These are phyloP conservation scores for Leishmania amazonensis DNA, from an alignment of 208 protist species.

Conservation along the genomic window DNA sequence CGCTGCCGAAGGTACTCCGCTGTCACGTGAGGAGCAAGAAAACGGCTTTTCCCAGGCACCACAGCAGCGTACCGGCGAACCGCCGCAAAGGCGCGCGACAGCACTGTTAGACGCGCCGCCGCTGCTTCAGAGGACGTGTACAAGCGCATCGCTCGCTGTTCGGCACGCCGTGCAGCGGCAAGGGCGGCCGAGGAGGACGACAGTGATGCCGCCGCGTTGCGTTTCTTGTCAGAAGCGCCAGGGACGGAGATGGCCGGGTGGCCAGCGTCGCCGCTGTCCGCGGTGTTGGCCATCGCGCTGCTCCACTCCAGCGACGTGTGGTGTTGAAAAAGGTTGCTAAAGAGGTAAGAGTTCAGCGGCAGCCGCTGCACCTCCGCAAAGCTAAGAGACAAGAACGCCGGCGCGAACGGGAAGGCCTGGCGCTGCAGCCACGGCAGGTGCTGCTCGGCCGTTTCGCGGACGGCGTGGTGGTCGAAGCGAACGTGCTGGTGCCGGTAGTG, in stretches of 20 bases:
- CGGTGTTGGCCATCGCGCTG: not conserved
- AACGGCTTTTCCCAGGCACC: constrained; percentile 32
- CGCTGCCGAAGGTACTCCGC: constrained; percentile 73
- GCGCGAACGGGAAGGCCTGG: constrained; percentile 55
- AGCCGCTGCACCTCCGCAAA: constrained; percentile 49
- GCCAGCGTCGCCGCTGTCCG: not conserved
- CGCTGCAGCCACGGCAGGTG: constrained; percentile 74
- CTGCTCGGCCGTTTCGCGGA: constrained; percentile 60
- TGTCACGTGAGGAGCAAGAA: constrained; percentile 65
- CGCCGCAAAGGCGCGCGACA: constrained; percentile 71
- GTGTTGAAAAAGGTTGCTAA: constrained; percentile 61
- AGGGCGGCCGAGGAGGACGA: not conserved
- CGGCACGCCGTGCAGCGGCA: not conserved
- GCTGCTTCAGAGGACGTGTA: constrained; percentile 62
- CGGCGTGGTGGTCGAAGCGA: constrained; percentile 88
- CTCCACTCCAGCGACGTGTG: constrained; percentile 16
- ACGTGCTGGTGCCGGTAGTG: constrained; percentile 93
- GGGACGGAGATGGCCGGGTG: not conserved
- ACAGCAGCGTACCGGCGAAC: constrained; percentile 61
- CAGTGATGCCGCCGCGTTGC: not conserved
- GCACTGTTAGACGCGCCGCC: constrained; percentile 59
- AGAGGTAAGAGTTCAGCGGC: constrained; percentile 77
- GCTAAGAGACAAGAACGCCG: constrained; percentile 61
- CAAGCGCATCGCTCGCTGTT: constrained; percentile 31
- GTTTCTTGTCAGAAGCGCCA: not conserved